Base-by-base conservation (phyloP, 2,329 filamentous ascomycete genomes). In the Exophiala dermatitidis region DNA sequence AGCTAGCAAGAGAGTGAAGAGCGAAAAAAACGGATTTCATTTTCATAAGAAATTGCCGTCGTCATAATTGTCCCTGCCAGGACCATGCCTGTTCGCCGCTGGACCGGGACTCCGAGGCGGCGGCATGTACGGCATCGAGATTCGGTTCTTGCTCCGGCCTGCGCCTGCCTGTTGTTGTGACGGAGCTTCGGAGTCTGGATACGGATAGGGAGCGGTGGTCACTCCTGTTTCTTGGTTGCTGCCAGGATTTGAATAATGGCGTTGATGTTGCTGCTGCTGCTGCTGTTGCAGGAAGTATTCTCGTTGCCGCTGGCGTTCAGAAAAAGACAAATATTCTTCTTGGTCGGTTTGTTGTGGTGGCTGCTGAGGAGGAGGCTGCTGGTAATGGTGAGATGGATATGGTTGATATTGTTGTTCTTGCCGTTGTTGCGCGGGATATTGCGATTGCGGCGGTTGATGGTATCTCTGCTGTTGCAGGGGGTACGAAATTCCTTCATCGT, bases 71-170 rank as follows among this genome's bases (percentile, higher is more conserved):
- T 5, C 3, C 8, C 42, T 8, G 10, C 7, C 28, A 19, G 28
- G 10, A 7, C 29, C 7, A 8, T 34, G 19, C 31, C 8, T 10
- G 5, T 6, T 19, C 8, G 44, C 8, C 6, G 9, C 32, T 4
- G 50, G 34, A 32, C 51, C 53, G n/a, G 47, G 48, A 57, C 48
- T 54, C 40, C 52, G 32, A 19, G 55, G 48, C 3, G 48, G 52
- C 5, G 55, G 44, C 50, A 57, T 57, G 46, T 47, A 53, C 19
- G 49, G 49, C 49, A 52, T 52, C 29, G 49, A 52, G 36, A 51
- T 31, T 31, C 54, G 38, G 46, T 47, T 45, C 5, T 41, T 28
- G 7, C 30, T 46, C 44, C 29, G 48, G 34, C 10, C 41, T 50
- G 5, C 34, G 41, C 42, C 44, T 43, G 12, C 36, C 46, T 4